phyloP scores from a whole-genome alignment of 768 basidiomycete species.

The Hemileccinum rubropunctum region DNA sequence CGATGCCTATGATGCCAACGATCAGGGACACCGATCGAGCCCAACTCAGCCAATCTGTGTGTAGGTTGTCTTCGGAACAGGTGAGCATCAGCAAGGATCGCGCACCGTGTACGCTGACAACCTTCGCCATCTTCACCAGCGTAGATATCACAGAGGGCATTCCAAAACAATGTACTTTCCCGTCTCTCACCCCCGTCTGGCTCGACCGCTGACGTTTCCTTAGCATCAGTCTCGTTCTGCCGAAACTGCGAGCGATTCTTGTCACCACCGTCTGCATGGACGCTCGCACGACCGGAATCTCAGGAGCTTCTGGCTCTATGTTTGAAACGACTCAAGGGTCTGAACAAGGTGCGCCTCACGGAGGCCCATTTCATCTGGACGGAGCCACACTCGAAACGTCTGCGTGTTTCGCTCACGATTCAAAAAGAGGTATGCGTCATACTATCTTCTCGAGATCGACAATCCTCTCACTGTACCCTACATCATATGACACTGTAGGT shows the following conservation, averaged over 20 bases:
- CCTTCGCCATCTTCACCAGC: constrained; percentile 33
- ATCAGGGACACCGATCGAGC: constrained; percentile 79
- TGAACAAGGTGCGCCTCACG: constrained; percentile 93
- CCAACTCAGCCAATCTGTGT: constrained; percentile 91
- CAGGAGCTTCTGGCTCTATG: constrained; percentile 93
- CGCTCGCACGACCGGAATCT: constrained; percentile 83
- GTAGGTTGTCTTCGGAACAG: constrained; percentile 87
- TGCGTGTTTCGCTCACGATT: constrained; percentile 92
- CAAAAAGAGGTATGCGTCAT: constrained; percentile 81
- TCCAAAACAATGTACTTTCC: constrained; percentile 79
- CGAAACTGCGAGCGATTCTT: constrained; percentile 95
- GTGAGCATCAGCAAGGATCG: constrained; percentile 40
- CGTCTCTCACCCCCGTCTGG: background rate
- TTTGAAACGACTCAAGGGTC: constrained; percentile 89
- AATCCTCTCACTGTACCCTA: background rate
- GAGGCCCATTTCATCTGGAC: constrained; percentile 99
- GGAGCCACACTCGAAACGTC: constrained; percentile 92
- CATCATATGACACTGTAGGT: constrained; percentile 46
- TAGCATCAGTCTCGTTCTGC: constrained; percentile 90
- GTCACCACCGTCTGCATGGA: constrained; percentile 87
- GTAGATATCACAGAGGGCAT: constrained; percentile 99
- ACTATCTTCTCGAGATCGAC: no score
- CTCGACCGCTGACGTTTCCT: constrained; percentile 6
- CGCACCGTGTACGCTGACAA: background rate
- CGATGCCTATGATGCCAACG: background rate